Base-by-base conservation (phyloP, 441 rosid species). In the Aleurites moluccanus region DNA sequence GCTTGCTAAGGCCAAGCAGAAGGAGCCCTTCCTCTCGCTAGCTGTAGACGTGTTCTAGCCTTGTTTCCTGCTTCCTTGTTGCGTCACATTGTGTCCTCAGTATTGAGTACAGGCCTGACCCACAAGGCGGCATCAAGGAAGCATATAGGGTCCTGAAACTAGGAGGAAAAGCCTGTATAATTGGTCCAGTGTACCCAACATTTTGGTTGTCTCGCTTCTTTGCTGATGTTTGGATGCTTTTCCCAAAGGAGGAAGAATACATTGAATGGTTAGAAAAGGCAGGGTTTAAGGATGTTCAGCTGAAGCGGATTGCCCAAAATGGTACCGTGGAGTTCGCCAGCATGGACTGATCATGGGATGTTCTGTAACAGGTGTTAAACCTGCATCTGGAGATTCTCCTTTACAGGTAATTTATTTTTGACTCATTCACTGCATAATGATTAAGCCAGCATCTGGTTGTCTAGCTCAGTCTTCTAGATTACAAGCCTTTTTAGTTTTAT, bases 91-190 rank as follows among this genome's bases (percentile, higher is more conserved):
- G 7, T 45, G 66, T 65, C 64, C 65, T 73, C 86, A 95, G 98
- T 79, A 96, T 96, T 28, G 98, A 93, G 91, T 93, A 96, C 83
- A 93, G 99, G 99, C 98, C 99, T 52, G 98, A 96, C 73, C 99
- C 97, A 2, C 97, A 90, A 81, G 88, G 97, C 21, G 98, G 99
- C 45, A 91, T 96, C 70, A 91, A 79, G 82, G 99, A 92, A 88
- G 99, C 98, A 20, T 93, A 93, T 85, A 89, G 98, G 65, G 97
- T 95, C 52, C 80, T 95, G 88, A 95, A 93, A 80, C 83, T 86
- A 27, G 97, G 98, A 73, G 98, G 97, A n/a, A 93, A 93, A 77
- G 97, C 97, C 27, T 95, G 98, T 76, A 0, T 95, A 62, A 95
- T 95, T 53, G 98, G 99, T 74, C 99, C 99, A 0, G 99, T 95